Conservation (phyloP, 2,329 filamentous ascomycete genomes). For the Talaromyces atroroseus region DNA sequence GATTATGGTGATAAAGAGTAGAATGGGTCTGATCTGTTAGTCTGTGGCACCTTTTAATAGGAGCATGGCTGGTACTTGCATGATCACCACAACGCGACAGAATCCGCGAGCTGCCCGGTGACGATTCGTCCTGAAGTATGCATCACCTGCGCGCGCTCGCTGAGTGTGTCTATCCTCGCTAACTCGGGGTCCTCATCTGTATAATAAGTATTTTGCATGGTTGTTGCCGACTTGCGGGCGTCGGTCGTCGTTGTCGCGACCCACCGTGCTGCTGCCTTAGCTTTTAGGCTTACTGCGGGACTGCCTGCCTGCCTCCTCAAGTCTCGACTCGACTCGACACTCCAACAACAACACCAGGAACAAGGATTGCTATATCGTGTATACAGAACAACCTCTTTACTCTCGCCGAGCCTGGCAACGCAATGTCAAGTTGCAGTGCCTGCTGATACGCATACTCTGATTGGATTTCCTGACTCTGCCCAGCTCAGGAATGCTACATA, state of each 20-base stretch:
- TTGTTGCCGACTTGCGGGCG: neutral
- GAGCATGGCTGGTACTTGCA: conserved; percentile 8
- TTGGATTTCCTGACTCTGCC: too few species aligned
- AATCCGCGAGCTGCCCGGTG: neutral
- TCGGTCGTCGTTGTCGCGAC: neutral
- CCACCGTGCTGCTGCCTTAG: neutral
- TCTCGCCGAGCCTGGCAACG: too few species aligned
- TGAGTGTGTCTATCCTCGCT: neutral
- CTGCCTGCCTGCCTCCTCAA: too few species aligned
- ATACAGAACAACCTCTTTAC: too few species aligned
- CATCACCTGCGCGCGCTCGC: neutral
- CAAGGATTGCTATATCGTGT: too few species aligned
- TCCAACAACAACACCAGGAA: too few species aligned
- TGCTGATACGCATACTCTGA: too few species aligned
- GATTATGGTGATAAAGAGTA: conserved; percentile 12
- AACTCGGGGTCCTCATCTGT: neutral
- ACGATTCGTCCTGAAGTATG: neutral
- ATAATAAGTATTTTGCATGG: neutral
- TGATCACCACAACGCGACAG: conserved; percentile 10
- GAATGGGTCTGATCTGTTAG: conserved; percentile 11
- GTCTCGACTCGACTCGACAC: too few species aligned
- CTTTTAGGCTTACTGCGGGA: neutral
- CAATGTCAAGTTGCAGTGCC: too few species aligned
- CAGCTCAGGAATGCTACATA: too few species aligned
- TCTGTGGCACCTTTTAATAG: conserved; percentile 2